Base-by-base conservation (phyloP, 495 filamentous ascomycete genomes). In the Hyaloscypha finlandica region DNA sequence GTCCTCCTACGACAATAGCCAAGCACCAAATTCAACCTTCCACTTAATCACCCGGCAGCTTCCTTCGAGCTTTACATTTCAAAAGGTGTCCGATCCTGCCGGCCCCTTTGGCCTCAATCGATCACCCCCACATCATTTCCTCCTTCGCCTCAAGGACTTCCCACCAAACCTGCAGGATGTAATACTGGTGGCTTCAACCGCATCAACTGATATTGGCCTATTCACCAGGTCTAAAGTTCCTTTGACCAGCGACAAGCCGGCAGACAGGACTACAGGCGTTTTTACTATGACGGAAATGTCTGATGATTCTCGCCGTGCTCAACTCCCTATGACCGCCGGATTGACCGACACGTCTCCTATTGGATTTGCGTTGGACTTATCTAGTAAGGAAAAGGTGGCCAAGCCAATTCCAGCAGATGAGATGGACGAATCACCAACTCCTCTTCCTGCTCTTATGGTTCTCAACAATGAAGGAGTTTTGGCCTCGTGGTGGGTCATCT, bases 391-490 rank as follows among this genome's bases (percentile, higher is more conserved):
- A 58, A 92, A 85, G 67, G 90, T 97, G 3, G 75, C 83, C 53
- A 84, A 88, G 65, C 96, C 96, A 6, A 90, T 97, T 63, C 85
- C 87, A 4, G 85, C 84, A 12, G 92, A 93, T 68, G 89, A 90
- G 61, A 89, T 93, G 56, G 77, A 86, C 14, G 86, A 94, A 61
- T 94, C 93, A 3, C 83, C 87, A 14, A 89, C 89, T 2, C 95
- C 96, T 19, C 75, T 97, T n/a, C 96, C 96, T 2, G 92, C 89
- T 3, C 76, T 97, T 16, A 86, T 96, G 81, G 84, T 94, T 37
- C 82, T 99, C 4, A 98, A 95, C 66, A 87, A 97, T 73, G 92
- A 97, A 70, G 95, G 95, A 33, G 80, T 96, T 11, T 81, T 99
- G 8, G 84, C 83, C 29, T 81, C 88, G 22, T 99, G 96, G 96